Percentiles rank a stretch among this genome's conserved stretches.
These are phyloP conservation scores for Tuber umbilicatum DNA, from an alignment of 495 filamentous ascomycete species.

Conservation along the genomic window DNA sequence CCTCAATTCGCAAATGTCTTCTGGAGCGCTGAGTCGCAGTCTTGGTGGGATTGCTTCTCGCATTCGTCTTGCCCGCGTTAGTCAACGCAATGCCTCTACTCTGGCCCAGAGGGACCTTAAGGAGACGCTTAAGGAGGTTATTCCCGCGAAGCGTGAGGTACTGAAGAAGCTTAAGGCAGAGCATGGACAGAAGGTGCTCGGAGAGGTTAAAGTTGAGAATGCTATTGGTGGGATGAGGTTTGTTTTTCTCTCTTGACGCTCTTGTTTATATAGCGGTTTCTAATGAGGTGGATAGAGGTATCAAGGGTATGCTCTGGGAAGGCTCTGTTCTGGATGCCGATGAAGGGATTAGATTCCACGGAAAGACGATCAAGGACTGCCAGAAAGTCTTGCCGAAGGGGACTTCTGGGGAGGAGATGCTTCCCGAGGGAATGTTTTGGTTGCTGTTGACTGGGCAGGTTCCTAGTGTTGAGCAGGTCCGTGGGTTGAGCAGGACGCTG, in stretches of 20 bases:
- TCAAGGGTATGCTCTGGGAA: slow-evolving; percentile 98
- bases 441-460: slow-evolving; percentile 90
- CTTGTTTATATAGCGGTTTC: background rate
- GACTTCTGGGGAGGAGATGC: slow-evolving; percentile 91
- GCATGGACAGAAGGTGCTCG: slow-evolving; percentile 71
- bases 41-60: slow-evolving; percentile 8
- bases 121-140: slow-evolving; percentile 67
- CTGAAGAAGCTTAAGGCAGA: slow-evolving; percentile 78
- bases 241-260: slow-evolving; percentile 7
- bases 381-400: slow-evolving; percentile 90
- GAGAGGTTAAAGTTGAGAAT: slow-evolving; percentile 90
- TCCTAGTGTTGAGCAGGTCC: slow-evolving; percentile 71
- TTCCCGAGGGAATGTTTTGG: slow-evolving; percentile 99
- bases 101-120: slow-evolving; percentile 77
- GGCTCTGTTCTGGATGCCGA: slow-evolving; percentile 93
- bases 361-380: slow-evolving; percentile 96
- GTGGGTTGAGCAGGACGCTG: slow-evolving; percentile 72
- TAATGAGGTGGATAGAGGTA: slow-evolving; percentile 51
- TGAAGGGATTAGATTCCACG: slow-evolving; percentile 97
- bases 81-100: slow-evolving; percentile 58
- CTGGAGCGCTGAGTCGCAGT: background rate
- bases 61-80: slow-evolving; percentile 6
- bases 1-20: background rate
- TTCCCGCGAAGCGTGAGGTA: slow-evolving; percentile 87
- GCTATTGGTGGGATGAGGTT: slow-evolving; percentile 91